phyloP scores from a whole-genome alignment of 495 filamentous ascomycete genomes.

The Penicillium antarcticum region DNA sequence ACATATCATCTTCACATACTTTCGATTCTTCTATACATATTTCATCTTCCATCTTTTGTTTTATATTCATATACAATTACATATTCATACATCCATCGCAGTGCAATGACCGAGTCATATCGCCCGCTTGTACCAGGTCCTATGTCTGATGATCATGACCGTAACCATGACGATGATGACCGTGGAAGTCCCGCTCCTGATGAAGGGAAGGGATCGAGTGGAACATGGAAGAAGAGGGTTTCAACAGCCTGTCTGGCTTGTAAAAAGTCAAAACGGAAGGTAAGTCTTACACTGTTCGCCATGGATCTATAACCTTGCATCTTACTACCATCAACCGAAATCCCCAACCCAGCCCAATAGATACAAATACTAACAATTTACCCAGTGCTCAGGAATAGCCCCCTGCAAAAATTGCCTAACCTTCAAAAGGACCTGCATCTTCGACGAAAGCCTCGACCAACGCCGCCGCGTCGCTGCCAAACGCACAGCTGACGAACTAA shows the following conservation, averaged over 20 bases:
- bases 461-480: slow-evolving; percentile 48
- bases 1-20: neutral
- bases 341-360: neutral
- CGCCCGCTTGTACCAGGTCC: slow-evolving; percentile 26
- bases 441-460: slow-evolving; percentile 47
- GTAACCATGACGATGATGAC: slow-evolving; percentile 5
- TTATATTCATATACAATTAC: neutral
- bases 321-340: neutral
- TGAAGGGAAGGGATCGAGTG: neutral
- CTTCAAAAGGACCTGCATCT: slow-evolving; percentile 39
- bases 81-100: neutral
- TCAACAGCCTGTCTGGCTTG: slow-evolving; percentile 47
- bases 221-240: slow-evolving; percentile 39
- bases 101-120: slow-evolving; percentile 26
- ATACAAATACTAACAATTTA: neutral
- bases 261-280: slow-evolving; percentile 49
- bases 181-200: slow-evolving; percentile 11
- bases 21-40: neutral
- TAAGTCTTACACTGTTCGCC: slow-evolving; percentile 1
- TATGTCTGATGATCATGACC: slow-evolving; percentile 13
- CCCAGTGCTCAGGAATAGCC: slow-evolving; percentile 39
- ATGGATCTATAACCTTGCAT: neutral
- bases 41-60: neutral
- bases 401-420: slow-evolving; percentile 43
- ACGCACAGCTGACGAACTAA: slow-evolving; percentile 43